These are phyloP conservation scores for Castanea crenata DNA, from an alignment of 306 rosid species.

Conservation along the genomic window DNA sequence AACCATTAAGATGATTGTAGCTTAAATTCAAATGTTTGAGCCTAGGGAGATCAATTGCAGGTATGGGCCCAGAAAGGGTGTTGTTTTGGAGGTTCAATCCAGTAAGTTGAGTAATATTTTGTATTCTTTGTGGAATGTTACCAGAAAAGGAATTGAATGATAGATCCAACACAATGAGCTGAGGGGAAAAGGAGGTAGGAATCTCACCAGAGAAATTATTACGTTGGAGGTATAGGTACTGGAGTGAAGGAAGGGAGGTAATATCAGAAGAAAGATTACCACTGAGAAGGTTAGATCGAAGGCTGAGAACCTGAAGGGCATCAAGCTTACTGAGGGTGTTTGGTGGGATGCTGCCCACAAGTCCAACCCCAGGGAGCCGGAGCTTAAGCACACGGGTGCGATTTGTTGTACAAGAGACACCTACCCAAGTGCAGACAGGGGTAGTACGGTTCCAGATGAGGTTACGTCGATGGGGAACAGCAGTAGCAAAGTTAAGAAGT, in stretches of 20 bases:
- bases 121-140: slow-evolving; percentile 50
- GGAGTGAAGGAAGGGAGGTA: slow-evolving; percentile 79
- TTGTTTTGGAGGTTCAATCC: slow-evolving; percentile 81
- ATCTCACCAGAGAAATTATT: slow-evolving; percentile 83
- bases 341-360: slow-evolving; percentile 67
- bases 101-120: slow-evolving; percentile 61
- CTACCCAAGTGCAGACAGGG: slow-evolving; percentile 66
- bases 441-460: slow-evolving; percentile 50
- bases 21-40: slow-evolving; percentile 74
- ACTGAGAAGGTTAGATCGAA: slow-evolving; percentile 72
- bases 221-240: slow-evolving; percentile 65
- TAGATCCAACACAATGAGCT: slow-evolving; percentile 68
- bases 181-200: slow-evolving; percentile 61
- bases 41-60: slow-evolving; percentile 52
- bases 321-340: slow-evolving; percentile 78
- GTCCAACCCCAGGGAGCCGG: slow-evolving; percentile 85
- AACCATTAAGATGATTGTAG: slow-evolving; percentile 81
- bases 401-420: slow-evolving; percentile 49
- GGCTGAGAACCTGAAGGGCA: slow-evolving; percentile 68
- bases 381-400: slow-evolving; percentile 47
- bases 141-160: slow-evolving; percentile 81
- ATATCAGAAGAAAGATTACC: slow-evolving; percentile 73
- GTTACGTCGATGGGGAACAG: slow-evolving; percentile 68
- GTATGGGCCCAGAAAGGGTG: slow-evolving; percentile 71
- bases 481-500: slow-evolving; percentile 60